Evolutionary conservation across 106 monocot genomes (phyloP).

Genomic region (Dioscorea zingiberensis): DNA sequence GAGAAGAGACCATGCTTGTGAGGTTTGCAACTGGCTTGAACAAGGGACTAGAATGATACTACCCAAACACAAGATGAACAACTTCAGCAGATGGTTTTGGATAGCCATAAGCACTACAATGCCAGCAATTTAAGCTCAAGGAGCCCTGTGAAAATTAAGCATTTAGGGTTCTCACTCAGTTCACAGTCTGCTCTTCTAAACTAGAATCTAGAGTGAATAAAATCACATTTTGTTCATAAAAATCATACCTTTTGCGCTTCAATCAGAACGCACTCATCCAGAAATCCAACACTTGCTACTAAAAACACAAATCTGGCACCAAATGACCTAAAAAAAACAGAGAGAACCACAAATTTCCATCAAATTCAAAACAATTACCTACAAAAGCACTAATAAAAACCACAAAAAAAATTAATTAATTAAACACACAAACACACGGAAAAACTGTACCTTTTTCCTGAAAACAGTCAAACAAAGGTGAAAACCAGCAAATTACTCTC

Average conservation of each 20-base stretch:
- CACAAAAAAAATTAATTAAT: too few relatives aligned
- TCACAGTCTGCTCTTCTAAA: too few relatives aligned
- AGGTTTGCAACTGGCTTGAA: constrained; percentile 67
- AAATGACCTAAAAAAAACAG: background rate
- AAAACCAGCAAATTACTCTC: too few relatives aligned
- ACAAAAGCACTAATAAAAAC: too few relatives aligned
- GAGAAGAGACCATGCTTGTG: constrained; percentile 83
- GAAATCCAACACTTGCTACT: background rate
- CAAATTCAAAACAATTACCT: background rate
- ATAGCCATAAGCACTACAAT: constrained; percentile 4
- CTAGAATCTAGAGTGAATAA: background rate
- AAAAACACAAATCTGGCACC: too few relatives aligned
- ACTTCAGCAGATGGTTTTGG: constrained; percentile 3
- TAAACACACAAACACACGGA: too few relatives aligned
- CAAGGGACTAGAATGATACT: constrained; percentile 18
- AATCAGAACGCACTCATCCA: background rate
- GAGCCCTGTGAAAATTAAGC: background rate
- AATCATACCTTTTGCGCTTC: background rate
- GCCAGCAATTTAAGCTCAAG: background rate
- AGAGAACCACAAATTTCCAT: background rate
- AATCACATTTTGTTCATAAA: too few relatives aligned
- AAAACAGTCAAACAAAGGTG: too few relatives aligned
- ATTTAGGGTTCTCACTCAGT: background rate
- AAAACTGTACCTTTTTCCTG: too few relatives aligned
- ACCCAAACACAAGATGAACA: constrained; percentile 10